These are phyloP conservation scores for Saturnispora sanitii DNA, from an alignment of 805 yeast genomes.

Conservation along the genomic window DNA sequence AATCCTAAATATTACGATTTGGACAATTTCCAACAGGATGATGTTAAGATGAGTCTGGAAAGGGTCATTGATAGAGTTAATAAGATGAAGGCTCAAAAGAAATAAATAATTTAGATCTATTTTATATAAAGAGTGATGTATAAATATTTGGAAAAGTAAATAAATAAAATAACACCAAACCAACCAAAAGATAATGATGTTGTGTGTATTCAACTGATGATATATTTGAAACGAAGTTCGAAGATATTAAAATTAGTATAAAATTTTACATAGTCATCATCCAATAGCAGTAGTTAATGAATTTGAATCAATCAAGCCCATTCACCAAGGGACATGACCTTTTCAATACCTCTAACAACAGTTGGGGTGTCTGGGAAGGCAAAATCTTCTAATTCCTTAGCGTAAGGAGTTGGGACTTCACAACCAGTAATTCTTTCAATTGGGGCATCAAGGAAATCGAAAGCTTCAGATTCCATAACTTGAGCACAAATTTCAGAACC, in stretches of 20 bases:
- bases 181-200: too few relatives aligned
- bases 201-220: too few relatives aligned
- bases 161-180: conserved; percentile 1
- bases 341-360: conserved; percentile 77
- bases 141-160: background rate
- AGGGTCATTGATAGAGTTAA: conserved; percentile 42
- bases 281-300: too few relatives aligned
- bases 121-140: background rate
- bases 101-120: background rate
- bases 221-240: too few relatives aligned
- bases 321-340: conserved; percentile 54
- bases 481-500: conserved; percentile 98
- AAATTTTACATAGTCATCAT: too few relatives aligned
- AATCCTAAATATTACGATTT: conserved; percentile 66
- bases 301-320: conserved; percentile 18
- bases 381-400: conserved; percentile 89
- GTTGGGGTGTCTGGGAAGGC: conserved; percentile 97
- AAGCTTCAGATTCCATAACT: conserved; percentile 96
- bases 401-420: conserved; percentile 99
- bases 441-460: conserved; percentile 97
- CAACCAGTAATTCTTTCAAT: conserved; percentile 98
- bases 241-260: too few relatives aligned
- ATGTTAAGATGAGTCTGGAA: conserved; percentile 59
- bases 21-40: conserved; percentile 56
- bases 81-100: conserved; percentile 24